Conservation (phyloP, 2,329 filamentous ascomycete genomes). For the Echinosphaeria canescens region DNA sequence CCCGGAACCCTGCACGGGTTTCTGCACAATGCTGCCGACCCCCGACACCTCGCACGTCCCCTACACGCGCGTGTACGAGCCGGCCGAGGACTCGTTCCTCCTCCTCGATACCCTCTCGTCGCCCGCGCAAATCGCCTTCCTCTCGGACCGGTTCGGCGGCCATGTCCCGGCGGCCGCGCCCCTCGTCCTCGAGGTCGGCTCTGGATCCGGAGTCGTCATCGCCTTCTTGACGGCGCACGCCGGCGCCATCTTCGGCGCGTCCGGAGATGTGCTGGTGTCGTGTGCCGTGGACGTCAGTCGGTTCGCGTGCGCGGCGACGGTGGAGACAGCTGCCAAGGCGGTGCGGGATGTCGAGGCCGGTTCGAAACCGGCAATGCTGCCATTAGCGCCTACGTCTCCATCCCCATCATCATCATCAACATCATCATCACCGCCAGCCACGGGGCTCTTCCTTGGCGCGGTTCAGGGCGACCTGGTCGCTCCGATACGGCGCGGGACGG, state of each 20-base stretch:
- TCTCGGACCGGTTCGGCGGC: conserved; percentile 35
- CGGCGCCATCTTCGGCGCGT: conserved; percentile 46
- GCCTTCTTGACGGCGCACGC: conserved; percentile 70
- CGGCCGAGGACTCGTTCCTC: conserved; percentile 88
- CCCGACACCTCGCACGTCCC: conserved; percentile 83
- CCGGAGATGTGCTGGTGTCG: conserved; percentile 44
- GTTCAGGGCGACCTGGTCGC: conserved; percentile 48
- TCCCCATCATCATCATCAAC: too few relatives aligned
- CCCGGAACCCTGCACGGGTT: too few relatives aligned
- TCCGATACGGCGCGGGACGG: conserved; percentile 29
- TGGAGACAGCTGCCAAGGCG: conserved; percentile 39
- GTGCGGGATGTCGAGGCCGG: too few relatives aligned
- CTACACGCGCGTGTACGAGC: conserved; percentile 80
- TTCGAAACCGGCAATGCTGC: too few relatives aligned
- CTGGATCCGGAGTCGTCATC: conserved; percentile 85
- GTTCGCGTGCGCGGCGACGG: conserved; percentile 60
- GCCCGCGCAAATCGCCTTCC: conserved; percentile 41
- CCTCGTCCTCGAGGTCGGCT: conserved; percentile 67
- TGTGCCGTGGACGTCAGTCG: conserved; percentile 74
- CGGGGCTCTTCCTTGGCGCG: conserved; percentile 37
- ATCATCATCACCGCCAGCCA: too few relatives aligned
- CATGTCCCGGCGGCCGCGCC: conserved; percentile 2
- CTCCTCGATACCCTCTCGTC: conserved; percentile 81
- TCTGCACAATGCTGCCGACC: conserved; percentile 72
- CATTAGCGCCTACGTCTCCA: conserved; percentile 9